Percentiles rank a stretch among this genome's conserved stretches.
Conservation (phyloP, 345 rosid species). For the Boechera divaricarpa region DNA sequence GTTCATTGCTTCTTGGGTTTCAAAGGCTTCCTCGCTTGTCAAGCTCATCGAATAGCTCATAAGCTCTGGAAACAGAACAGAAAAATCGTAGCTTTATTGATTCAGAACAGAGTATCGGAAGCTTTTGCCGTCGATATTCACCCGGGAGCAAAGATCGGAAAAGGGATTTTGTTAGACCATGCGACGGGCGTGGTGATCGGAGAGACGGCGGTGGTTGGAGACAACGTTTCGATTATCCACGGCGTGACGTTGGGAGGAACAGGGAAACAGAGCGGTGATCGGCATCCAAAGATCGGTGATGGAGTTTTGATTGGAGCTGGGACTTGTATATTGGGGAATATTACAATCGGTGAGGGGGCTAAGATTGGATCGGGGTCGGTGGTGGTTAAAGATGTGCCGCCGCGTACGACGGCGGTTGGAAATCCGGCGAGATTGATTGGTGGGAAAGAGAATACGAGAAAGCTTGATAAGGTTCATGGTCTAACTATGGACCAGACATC, state of each 20-base stretch:
- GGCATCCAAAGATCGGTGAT: constrained; percentile 91
- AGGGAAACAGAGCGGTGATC: constrained; percentile 73
- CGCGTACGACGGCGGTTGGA: constrained; percentile 82
- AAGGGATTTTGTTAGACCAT: constrained; percentile 77
- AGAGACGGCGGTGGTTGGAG: constrained; percentile 90
- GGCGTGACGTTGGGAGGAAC: constrained; percentile 92
- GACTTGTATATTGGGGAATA: constrained; percentile 82
- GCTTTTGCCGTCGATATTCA: constrained; percentile 79
- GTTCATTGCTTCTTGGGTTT: constrained; percentile 75
- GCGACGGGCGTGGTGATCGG: constrained; percentile 85
- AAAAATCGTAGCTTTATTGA: constrained; percentile 62
- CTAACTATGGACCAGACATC: constrained; percentile 89
- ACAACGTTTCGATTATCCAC: constrained; percentile 86
- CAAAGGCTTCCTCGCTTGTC: constrained; percentile 79
- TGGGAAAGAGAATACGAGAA: constrained; percentile 74
- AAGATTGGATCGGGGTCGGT: constrained; percentile 92
- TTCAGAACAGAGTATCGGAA: constrained; percentile 79
- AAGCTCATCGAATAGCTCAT: constrained; percentile 81
- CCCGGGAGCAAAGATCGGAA: constrained; percentile 83
- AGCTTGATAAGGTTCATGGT: constrained; percentile 73
- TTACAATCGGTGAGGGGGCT: constrained; percentile 51
- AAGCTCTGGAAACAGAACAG: constrained; percentile 71
- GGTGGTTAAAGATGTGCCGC: constrained; percentile 80
- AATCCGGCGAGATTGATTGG: constrained; percentile 90
- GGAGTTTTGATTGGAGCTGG: constrained; percentile 93